These are phyloP conservation scores for Onygenales sp. DNA, from an alignment of 2,329 filamentous ascomycete genomes.

Conservation along the genomic window DNA sequence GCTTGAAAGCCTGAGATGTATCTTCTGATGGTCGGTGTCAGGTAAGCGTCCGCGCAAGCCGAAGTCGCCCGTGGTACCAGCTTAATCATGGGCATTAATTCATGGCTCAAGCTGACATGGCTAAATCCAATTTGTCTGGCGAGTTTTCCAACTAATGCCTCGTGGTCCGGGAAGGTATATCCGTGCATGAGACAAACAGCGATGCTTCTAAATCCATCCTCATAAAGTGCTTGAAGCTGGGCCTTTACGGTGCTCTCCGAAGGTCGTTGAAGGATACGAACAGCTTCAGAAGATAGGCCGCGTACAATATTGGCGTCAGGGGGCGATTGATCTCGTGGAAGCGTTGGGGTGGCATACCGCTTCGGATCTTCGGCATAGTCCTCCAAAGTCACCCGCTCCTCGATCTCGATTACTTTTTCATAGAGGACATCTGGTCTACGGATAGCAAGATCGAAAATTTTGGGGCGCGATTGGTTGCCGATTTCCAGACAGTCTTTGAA, in stretches of 20 bases:
- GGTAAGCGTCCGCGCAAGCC: slow-evolving; percentile 69
- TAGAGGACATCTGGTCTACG: slow-evolving; percentile 81
- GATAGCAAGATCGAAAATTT: slow-evolving; percentile 86
- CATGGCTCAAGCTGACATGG: slow-evolving; percentile 71
- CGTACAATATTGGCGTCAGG: slow-evolving; percentile 51
- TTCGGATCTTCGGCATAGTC: slow-evolving; percentile 84
- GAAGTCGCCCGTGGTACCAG: slow-evolving; percentile 66
- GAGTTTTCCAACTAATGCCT: slow-evolving; percentile 64
- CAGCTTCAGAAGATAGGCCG: slow-evolving; percentile 64
- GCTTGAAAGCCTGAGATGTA: slow-evolving; percentile 69
- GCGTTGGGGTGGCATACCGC: slow-evolving; percentile 45
- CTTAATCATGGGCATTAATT: slow-evolving; percentile 85
- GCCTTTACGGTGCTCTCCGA: slow-evolving; percentile 42
- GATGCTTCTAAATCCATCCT: slow-evolving; percentile 66
- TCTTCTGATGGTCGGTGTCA: slow-evolving; percentile 68
- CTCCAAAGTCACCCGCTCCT: slow-evolving; percentile 83
- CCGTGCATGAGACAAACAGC: slow-evolving; percentile 88
- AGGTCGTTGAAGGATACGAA: slow-evolving; percentile 58
- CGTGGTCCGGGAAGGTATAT: slow-evolving; percentile 83
- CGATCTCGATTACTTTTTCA: slow-evolving; percentile 74
- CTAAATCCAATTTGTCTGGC: slow-evolving; percentile 72
- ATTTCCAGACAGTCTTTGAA: slow-evolving; percentile 84
- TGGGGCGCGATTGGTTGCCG: slow-evolving; percentile 80
- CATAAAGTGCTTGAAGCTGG: slow-evolving; percentile 58
- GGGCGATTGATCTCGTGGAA: slow-evolving; percentile 27